Evolutionary conservation across 2,329 filamentous ascomycete species (phyloP), one percentile per base, ranked within the genome.

Genomic region (Ceratocystis albifundus): DNA sequence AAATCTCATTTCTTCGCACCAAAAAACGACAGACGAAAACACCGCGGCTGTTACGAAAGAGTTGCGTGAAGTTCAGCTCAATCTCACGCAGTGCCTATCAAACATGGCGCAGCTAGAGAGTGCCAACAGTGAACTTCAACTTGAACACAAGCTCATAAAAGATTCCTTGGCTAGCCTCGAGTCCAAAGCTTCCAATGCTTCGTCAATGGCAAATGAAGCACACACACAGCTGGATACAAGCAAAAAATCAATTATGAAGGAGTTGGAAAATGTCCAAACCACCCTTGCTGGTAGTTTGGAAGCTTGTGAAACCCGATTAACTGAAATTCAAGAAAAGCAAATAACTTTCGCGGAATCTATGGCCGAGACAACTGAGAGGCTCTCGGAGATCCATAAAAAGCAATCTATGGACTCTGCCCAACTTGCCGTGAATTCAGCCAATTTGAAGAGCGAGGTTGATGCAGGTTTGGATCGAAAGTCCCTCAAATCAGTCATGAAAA

Each of bases 401-500:
- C 36, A 41, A 41, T 12, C 10, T 4, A 10, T 12, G 12, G 36
- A 53, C 20, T 48, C 17, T n/a, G 8, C 1, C 8, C 46, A 48
- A n/a, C 25, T 25, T 12, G 1, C 48, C 20, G 17, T 53, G 25
- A 53, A 4, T 15, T 8, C 22, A 28, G 6, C 15, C 15, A 15
- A 5, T 10, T 28, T 20, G 28, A 53, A 25, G 48, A 15, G 10
- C 17, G 48, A 53, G 6, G 0, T 15, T 12, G 48, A 53, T 10
- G 22, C 8, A 10, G 12, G 48, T 10, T 22, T 20, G 2, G 48
- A 53, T 53, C 48, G 48, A 15, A 41, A 62, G 12, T 15, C 36
- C 7, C 36, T 62, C 8, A 41, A 62, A 32, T 36, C 20, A 41
- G 32, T 62, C 4, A 53, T 55, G 32, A 62, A 66, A 44, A 62